phyloP scores from a whole-genome alignment of 306 rosid species.

The Castanea mollissima region DNA sequence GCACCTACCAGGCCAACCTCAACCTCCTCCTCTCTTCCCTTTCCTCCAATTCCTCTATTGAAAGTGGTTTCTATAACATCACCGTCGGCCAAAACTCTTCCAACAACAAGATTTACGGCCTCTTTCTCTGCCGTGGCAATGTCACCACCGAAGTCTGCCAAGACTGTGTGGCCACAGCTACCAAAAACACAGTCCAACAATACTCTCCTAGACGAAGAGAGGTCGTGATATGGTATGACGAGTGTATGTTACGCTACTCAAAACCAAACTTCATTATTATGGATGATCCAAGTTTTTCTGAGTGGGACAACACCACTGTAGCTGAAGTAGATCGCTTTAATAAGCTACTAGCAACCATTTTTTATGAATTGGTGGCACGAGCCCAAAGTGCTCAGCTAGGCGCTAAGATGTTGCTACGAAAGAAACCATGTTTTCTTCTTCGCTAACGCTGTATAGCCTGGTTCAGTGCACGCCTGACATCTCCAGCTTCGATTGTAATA shows the following conservation, averaged over 20 bases:
- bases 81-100: not conserved
- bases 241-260: constrained; percentile 35
- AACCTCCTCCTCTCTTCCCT: not conserved
- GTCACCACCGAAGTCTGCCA: not conserved
- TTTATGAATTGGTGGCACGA: not conserved
- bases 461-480: constrained; percentile 41
- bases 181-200: not conserved
- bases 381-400: not conserved
- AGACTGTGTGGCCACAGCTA: constrained; percentile 24
- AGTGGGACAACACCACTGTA: not conserved
- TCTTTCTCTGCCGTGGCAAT: constrained; percentile 8
- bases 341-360: not conserved
- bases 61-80: constrained; percentile 3
- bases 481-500: not conserved
- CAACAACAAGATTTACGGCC: not conserved
- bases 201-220: constrained; percentile 14
- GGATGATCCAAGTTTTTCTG: rapidly evolving
- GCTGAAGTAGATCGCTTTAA: not conserved
- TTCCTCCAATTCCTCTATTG: not conserved
- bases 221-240: constrained; percentile 24
- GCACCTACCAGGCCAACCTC: not conserved
- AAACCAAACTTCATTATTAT: not conserved
- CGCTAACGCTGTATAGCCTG: constrained; percentile 13
- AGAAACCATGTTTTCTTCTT: not conserved
- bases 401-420: not conserved